Base-by-base conservation (phyloP, 345 rosid genomes). In the Leavenworthia alabamica region DNA sequence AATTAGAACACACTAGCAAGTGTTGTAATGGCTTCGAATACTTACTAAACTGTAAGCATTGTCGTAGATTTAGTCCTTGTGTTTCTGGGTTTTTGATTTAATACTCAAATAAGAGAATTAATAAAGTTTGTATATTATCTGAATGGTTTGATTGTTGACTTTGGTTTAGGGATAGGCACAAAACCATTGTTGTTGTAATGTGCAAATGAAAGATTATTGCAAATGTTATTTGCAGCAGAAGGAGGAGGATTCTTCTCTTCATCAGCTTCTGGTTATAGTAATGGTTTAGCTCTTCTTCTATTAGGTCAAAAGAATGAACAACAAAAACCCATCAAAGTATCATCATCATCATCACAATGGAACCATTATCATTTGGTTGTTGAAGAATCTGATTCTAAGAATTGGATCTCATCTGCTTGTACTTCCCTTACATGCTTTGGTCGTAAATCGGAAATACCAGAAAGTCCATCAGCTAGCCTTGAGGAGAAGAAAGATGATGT, bases 201-300 rank as follows among this genome's bases (percentile, higher is more conserved):
- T 66, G 72, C 67, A 78, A 88, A 87, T 94, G 99, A 86, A 75
- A 54, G 77, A 81, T 81, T 75, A 75, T 82, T 72, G 81, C 79
- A 76, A 82, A 94, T 94, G 99, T 84, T 94, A 83, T 81, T 90
- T 61, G 90, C 95, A 82, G 93, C 83, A 70, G 99, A 94, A 86
- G 97, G 99, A 81, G 97, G 99, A 81, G 97, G 97, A 37, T 90
- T 94, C 81, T 94, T 94, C 93, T 90, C 96, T 78, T 82, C 99
- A 73, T 90, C 99, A 49, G 93, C 96, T 53, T 86, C 95, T 64
- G 99, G 99, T 62, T 88, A 89, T 83, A 94, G 93, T 58, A 90
- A 80, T 77, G 96, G 97, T 35, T 68, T 94, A 75, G 67, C 97
- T 82, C 96, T 94, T 77, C 95, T 94, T 59, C 77, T 94, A 40